Evolutionary conservation across 2,329 filamentous ascomycete species (phyloP).

Genomic region (Ceratocystis eucalypticola): DNA sequence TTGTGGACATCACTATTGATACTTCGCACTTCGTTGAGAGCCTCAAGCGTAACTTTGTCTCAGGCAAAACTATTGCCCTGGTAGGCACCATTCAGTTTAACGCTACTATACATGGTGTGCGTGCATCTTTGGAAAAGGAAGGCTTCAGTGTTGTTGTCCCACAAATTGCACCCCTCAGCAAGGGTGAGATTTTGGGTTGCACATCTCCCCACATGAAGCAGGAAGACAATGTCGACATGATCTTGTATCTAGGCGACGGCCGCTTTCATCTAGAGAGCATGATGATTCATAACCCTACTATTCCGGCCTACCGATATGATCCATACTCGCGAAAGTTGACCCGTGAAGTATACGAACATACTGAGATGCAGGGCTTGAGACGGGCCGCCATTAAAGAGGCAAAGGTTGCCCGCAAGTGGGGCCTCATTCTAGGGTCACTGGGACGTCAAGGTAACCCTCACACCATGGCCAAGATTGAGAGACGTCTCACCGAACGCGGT

Average conservation of each 20-base stretch:
- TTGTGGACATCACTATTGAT: constrained; percentile 96
- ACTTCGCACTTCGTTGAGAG: constrained; percentile 74
- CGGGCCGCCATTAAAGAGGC: constrained; percentile 64
- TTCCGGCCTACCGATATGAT: constrained; percentile 92
- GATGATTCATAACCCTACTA: constrained; percentile 92
- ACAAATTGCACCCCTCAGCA: constrained; percentile 82
- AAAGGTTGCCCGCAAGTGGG: constrained; percentile 73
- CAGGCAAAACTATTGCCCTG: constrained; percentile 76
- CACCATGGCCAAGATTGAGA: constrained; percentile 77
- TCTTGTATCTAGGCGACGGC: constrained; percentile 83
- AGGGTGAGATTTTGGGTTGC: constrained; percentile 94
- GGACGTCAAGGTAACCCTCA: constrained; percentile 93
- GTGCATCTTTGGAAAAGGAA: constrained; percentile 61
- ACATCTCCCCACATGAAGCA: constrained; percentile 63
- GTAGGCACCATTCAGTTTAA: constrained; percentile 99
- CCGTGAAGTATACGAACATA: constrained; percentile 80
- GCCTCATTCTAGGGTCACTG: constrained; percentile 81
- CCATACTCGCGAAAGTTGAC: constrained; percentile 89
- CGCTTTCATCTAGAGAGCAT: constrained; percentile 94
- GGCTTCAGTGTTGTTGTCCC: constrained; percentile 80
- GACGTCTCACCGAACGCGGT: constrained; percentile 53
- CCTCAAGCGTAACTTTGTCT: constrained; percentile 72
- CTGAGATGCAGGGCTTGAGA: constrained; percentile 74
- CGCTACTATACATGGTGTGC: constrained; percentile 80
- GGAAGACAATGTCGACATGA: constrained; percentile 52